Percentiles rank a stretch among this genome's conserved stretches.
Evolutionary conservation across 441 rosid species (phyloP).

Genomic region (Euphorbia celastroides): DNA sequence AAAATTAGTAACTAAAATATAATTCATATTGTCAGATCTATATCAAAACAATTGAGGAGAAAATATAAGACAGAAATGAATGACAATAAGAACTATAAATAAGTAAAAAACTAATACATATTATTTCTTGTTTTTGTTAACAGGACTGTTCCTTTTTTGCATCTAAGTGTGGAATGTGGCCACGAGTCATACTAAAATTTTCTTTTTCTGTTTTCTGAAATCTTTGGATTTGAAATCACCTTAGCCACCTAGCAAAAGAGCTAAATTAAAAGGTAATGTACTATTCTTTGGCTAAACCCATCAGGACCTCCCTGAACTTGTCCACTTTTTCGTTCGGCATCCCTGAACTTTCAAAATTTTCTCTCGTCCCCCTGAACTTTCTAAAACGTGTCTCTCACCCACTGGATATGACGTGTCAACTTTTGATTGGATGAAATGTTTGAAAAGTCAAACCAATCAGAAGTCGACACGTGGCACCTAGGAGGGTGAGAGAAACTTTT

Average conservation of each 20-base stretch:
- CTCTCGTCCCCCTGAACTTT: too few species aligned
- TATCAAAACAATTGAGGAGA: not conserved
- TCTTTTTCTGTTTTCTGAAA: not conserved
- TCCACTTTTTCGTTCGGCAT: too few species aligned
- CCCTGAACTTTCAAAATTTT: too few species aligned
- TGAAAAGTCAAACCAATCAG: too few species aligned
- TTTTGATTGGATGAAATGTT: too few species aligned
- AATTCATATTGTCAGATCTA: not conserved
- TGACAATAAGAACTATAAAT: not conserved
- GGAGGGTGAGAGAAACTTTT: too few species aligned
- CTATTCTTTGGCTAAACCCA: too few species aligned
- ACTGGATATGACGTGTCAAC: too few species aligned
- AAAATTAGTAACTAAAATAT: constrained; percentile 13
- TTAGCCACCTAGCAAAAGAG: not conserved
- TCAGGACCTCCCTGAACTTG: too few species aligned
- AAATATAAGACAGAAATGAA: constrained; percentile 2
- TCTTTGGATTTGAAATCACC: not conserved
- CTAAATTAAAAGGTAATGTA: not conserved
- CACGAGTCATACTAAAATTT: not conserved
- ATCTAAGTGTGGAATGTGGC: not conserved
- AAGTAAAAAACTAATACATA: not conserved
- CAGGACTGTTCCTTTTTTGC: not conserved
- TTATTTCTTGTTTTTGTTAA: not conserved
- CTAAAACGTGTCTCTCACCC: too few species aligned
- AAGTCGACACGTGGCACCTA: too few species aligned